These are phyloP conservation scores for Hypsizygus ulmarius DNA, from an alignment of 1,284 basidiomycete species.

Conservation along the genomic window DNA sequence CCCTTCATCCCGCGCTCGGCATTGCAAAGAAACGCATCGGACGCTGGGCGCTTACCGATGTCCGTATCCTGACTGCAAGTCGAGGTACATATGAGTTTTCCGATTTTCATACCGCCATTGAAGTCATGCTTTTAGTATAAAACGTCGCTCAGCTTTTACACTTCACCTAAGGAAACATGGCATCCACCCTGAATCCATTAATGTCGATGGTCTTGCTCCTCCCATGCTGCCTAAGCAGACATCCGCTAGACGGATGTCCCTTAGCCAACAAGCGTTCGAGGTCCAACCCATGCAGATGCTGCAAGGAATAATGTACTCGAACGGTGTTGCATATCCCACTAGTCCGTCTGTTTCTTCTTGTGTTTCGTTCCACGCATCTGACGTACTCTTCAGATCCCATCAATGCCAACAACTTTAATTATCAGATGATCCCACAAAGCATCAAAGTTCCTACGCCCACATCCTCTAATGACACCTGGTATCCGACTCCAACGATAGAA, in stretches of 20 bases:
- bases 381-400: too few relatives aligned
- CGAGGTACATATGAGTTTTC: slow-evolving; percentile 36
- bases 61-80: slow-evolving; percentile 39
- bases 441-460: background rate
- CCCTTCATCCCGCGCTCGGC: slow-evolving; percentile 61
- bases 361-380: too few relatives aligned
- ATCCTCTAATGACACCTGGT: background rate
- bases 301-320: background rate
- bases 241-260: slow-evolving; percentile 13
- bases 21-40: slow-evolving; percentile 55
- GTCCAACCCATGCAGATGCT: too few relatives aligned
- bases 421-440: slow-evolving; percentile 1
- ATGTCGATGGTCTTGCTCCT: slow-evolving; percentile 29
- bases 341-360: background rate
- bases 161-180: slow-evolving; percentile 52
- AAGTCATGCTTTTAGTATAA: slow-evolving; percentile 43
- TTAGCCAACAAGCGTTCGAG: slow-evolving; percentile 5
- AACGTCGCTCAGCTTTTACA: slow-evolving; percentile 56
- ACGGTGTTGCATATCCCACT: background rate
- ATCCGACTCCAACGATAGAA: background rate
- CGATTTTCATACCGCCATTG: background rate
- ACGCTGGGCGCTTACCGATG: slow-evolving; percentile 42
- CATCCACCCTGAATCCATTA: slow-evolving; percentile 27
- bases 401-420: too few relatives aligned
- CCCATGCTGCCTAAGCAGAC: slow-evolving; percentile 19